Evolutionary conservation across 257 asterid genomes (phyloP).

Genomic region (Gynochthodes officinalis): DNA sequence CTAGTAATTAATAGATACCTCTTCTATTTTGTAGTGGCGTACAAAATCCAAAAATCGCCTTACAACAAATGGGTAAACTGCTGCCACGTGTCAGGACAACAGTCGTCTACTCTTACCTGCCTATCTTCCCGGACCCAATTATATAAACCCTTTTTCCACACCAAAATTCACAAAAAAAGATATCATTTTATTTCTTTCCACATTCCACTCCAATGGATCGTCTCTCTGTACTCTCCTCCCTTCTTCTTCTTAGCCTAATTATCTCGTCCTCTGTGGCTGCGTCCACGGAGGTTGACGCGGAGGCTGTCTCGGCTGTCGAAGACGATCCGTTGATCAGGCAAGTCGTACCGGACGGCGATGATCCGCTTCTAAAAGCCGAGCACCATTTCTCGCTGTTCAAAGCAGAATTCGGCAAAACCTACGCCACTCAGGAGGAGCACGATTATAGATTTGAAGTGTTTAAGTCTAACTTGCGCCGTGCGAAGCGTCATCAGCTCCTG

Average conservation of each 20-base stretch:
- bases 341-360: constrained; percentile 53
- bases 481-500: constrained; percentile 68
- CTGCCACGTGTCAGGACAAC: constrained; percentile 37
- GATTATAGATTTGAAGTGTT: constrained; percentile 67
- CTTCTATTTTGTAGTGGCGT: no score
- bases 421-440: constrained; percentile 72
- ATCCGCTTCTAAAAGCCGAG: constrained; percentile 57
- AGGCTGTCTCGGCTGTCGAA: constrained; percentile 1
- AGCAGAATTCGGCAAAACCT: constrained; percentile 45
- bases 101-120: constrained; percentile 26
- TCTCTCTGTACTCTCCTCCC: constrained; percentile 19
- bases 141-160: constrained; percentile 19
- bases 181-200: background rate
- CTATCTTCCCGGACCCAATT: background rate
- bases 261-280: constrained; percentile 29
- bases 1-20: no score
- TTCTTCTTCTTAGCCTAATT: constrained; percentile 29
- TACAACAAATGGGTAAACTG: background rate
- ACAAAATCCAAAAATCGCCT: no score
- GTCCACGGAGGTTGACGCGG: constrained; percentile 12
- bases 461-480: constrained; percentile 75
- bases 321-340: constrained; percentile 69
- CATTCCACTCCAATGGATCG: constrained; percentile 42
- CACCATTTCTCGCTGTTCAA: constrained; percentile 72
- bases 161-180: constrained; percentile 11